phyloP scores from a whole-genome alignment of 2,329 filamentous ascomycete species.

The Penicillium oxalicum region DNA sequence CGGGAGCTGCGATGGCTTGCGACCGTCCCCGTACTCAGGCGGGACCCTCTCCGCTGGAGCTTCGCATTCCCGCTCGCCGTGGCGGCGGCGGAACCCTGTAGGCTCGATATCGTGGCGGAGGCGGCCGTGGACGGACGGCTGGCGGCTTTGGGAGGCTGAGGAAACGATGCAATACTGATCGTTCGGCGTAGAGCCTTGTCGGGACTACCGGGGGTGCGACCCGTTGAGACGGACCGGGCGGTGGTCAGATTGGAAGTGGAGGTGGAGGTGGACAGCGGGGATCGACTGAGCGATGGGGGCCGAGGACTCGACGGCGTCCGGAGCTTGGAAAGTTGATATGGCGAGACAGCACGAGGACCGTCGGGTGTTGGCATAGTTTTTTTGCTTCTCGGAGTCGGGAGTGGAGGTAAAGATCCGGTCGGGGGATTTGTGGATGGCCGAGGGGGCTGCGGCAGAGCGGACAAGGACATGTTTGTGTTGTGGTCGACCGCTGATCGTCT shows the following conservation, averaged over 20 bases:
- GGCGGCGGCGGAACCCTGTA: constrained; percentile 26
- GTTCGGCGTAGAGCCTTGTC: constrained; percentile 74
- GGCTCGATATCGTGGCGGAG: constrained; percentile 36
- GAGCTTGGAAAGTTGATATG: constrained; percentile 46
- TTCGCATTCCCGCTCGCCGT: constrained; percentile 32
- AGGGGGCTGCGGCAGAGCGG: constrained; percentile 61
- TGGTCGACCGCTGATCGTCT: background rate
- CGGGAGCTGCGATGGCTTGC: constrained; percentile 45
- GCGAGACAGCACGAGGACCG: constrained; percentile 40
- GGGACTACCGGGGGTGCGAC: constrained; percentile 48
- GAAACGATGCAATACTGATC: constrained; percentile 90
- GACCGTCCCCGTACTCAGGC: constrained; percentile 51
- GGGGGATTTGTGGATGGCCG: constrained; percentile 60
- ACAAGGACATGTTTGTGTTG: constrained; percentile 34
- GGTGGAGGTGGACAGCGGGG: constrained; percentile 43
- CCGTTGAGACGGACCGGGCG: constrained; percentile 50
- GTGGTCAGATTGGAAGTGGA: constrained; percentile 52
- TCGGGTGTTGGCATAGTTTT: constrained; percentile 54
- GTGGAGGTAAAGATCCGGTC: constrained; percentile 63
- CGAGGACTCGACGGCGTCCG: constrained; percentile 55
- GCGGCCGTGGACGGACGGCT: constrained; percentile 58
- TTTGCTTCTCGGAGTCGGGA: constrained; percentile 67
- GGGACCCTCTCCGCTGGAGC: constrained; percentile 48
- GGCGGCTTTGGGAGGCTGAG: constrained; percentile 72
- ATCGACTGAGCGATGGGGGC: constrained; percentile 47